Percentiles rank a stretch among this genome's conserved stretches.
phyloP scores from a whole-genome alignment of 768 basidiomycete species.

The Tylopilus vinaceipallidus region DNA sequence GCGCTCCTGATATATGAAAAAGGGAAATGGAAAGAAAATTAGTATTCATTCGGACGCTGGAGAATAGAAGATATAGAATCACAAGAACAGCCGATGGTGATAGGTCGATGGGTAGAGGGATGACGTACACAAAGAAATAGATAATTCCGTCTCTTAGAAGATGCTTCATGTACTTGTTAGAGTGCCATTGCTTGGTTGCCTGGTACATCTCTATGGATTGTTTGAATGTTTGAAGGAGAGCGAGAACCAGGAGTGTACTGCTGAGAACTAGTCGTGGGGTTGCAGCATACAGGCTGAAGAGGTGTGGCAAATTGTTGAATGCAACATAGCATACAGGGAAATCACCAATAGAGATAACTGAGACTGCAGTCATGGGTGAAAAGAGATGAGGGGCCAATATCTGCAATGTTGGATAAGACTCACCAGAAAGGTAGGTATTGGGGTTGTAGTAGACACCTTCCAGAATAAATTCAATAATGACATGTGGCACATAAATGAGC shows the following conservation, averaged over 20 bases:
- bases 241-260: not conserved
- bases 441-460: conserved; percentile 6
- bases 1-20: not conserved
- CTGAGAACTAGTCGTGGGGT: not conserved
- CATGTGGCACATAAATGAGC: not conserved
- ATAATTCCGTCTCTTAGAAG: conserved; percentile 5
- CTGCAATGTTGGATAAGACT: not conserved
- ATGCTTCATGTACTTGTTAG: conserved; percentile 6
- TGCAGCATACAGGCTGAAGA: not conserved
- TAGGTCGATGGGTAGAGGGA: not conserved
- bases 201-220: conserved; percentile 1
- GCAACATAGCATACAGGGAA: not conserved
- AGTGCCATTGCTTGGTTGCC: conserved; percentile 9
- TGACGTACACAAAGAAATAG: conserved; percentile 13
- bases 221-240: not conserved
- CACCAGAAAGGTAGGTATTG: conserved; percentile 1
- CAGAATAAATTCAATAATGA: not conserved
- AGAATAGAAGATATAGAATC: not conserved
- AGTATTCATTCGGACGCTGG: not conserved
- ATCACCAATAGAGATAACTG: not conserved
- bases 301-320: not conserved
- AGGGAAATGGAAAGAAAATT: not conserved
- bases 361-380: not conserved
- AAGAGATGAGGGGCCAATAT: not conserved
- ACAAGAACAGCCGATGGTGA: not conserved